Evolutionary conservation across 2,329 filamentous ascomycete genomes (phyloP), one percentile per base, ranked within the genome.

Genomic region (Botrytis tulipae): DNA sequence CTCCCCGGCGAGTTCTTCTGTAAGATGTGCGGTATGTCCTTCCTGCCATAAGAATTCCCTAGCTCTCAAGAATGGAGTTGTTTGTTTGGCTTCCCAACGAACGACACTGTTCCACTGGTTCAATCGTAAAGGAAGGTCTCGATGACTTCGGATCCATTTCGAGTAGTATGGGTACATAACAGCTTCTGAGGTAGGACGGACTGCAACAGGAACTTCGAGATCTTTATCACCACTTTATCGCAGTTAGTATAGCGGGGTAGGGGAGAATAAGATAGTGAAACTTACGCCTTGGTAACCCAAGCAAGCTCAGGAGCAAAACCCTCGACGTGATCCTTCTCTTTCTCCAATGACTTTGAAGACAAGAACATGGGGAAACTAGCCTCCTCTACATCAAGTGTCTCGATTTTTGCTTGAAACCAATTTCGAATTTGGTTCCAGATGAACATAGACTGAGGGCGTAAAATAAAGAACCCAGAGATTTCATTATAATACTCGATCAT

Each of bases 11-110:
- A 90, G 87, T 78, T 92, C 87, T 83, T 97, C 90, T 0, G 93
- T 97, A 80, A 98, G 84, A 83, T 98, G 95, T 61, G 96, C 96
- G 46, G 92, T 94, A 75, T 81, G 79, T 74, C 79, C 96, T 85
- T 99, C 96, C 83, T 99, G 96, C 96, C 96, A 99, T 77, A 98
- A 84, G 84, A 99, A 99, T 83, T 99, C 96, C 82, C 97, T 88
- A 63, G 95, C 95, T 79, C 95, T 88, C 73, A 99, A 88, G 86
- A 98, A 98, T 57, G 89, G 89, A n/a, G 89, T 91, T 37, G 89
- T 91, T 83, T 97, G 94, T 87, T 98, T 98, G 82, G 97, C 97
- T 84, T 98, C 96, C 96, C 96, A 98, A 79, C 95, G 90, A 67
- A 98, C 92, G 40, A 93, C 91, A 77, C 80, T 97, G 87, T 98